Conservation (phyloP, 2,329 filamentous ascomycete species). For the Xylariaceae sp. region DNA sequence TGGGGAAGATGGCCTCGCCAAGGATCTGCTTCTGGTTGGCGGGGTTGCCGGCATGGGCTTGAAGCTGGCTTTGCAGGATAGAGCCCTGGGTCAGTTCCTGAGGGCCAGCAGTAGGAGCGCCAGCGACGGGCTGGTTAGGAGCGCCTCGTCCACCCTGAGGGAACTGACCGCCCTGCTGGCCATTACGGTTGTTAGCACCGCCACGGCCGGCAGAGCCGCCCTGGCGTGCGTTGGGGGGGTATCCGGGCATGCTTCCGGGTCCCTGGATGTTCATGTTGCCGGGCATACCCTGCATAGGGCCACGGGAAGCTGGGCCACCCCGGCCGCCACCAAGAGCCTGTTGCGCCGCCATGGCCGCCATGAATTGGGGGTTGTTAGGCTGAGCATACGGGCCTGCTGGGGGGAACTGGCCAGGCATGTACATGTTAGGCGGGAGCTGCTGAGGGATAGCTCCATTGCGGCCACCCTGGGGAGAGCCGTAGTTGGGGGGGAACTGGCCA, state of each 20-base stretch:
- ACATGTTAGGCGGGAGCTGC: conserved; percentile 83
- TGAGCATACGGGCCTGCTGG: conserved; percentile 72
- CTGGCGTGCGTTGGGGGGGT: conserved; percentile 49
- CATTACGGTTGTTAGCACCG: conserved; percentile 39
- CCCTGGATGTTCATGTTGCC: conserved; percentile 57
- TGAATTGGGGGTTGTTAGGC: conserved; percentile 71
- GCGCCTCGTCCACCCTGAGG: conserved; percentile 46
- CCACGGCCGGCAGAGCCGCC: conserved; percentile 35
- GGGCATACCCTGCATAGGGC: conserved; percentile 70
- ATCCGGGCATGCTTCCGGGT: conserved; percentile 48
- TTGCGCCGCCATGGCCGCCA: conserved; percentile 75
- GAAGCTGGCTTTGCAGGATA: conserved; percentile 54
- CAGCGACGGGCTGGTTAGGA: conserved; percentile 33
- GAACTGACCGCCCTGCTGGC: conserved; percentile 36
- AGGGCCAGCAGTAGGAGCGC: conserved; percentile 28
- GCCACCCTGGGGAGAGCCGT: conserved; percentile 78
- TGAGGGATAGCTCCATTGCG: conserved; percentile 75
- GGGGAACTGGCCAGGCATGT: conserved; percentile 76
- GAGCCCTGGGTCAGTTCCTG: conserved; percentile 37
- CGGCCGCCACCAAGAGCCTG: conserved; percentile 58
- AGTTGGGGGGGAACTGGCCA: conserved; percentile 72
- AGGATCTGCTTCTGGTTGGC: conserved; percentile 97
- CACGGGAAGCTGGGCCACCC: conserved; percentile 59
- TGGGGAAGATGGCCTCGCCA: conserved; percentile 95
- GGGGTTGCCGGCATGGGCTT: conserved; percentile 44